These are phyloP conservation scores for Babesia caballi DNA, from an alignment of 169 alveolate genomes.

Conservation along the genomic window DNA sequence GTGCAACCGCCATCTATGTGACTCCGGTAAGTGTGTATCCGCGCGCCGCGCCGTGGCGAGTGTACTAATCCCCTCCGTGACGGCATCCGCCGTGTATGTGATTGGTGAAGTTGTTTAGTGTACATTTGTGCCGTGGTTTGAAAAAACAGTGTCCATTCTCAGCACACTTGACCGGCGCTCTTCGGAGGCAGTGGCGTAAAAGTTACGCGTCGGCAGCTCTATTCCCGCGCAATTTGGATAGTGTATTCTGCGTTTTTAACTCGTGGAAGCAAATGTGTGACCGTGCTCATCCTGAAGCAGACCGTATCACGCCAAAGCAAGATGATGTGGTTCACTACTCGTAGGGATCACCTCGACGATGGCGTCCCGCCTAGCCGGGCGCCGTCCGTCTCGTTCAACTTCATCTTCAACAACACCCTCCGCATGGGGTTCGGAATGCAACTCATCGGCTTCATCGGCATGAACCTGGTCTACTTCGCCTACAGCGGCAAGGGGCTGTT, in stretches of 20 bases:
- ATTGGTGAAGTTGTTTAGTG: too few species aligned
- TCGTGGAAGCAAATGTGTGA: not conserved
- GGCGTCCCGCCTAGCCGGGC: slow-evolving; percentile 83
- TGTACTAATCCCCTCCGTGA: too few species aligned
- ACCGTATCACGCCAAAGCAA: not conserved
- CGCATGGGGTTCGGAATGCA: slow-evolving; percentile 81
- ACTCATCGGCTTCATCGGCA: slow-evolving; percentile 75
- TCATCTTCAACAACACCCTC: slow-evolving; percentile 72
- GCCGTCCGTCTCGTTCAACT: slow-evolving; percentile 80
- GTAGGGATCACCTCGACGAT: slow-evolving; percentile 86
- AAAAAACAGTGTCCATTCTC: not conserved
- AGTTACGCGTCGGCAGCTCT: too few species aligned
- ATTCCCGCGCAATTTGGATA: too few species aligned
- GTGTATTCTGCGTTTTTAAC: too few species aligned
- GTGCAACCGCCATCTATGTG: slow-evolving; percentile 8
- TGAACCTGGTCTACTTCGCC: slow-evolving; percentile 79
- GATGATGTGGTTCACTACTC: slow-evolving; percentile 84
- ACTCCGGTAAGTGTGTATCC: slow-evolving; percentile 23
- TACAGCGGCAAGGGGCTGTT: slow-evolving; percentile 84
- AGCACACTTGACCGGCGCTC: too few species aligned
- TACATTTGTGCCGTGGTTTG: not conserved
- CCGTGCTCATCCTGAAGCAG: not conserved
- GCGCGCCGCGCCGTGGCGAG: slow-evolving; percentile 13
- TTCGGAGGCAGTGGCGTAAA: too few species aligned
- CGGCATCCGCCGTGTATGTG: too few species aligned